A percentile compares a stretch with the other conserved stretches of the same genome.
These are phyloP conservation scores for Penicillium psychrosexuale DNA, from an alignment of 2,329 filamentous ascomycete species.

Conservation along the genomic window DNA sequence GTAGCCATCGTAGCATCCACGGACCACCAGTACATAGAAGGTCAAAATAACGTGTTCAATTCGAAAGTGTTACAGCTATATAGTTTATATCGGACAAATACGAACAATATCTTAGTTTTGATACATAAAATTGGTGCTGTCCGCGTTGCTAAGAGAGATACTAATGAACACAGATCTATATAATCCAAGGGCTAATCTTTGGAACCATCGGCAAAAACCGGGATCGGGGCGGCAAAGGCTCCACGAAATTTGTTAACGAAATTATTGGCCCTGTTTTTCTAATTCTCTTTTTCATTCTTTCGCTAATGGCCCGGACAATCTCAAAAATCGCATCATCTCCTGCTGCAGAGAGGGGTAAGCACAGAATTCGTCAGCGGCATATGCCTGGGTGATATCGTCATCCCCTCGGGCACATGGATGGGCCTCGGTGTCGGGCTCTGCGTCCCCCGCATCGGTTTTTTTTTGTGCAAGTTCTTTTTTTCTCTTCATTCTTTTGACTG, in stretches of 20 bases:
- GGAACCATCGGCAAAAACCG: constrained; percentile 21
- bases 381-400: background rate
- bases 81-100: too few relatives aligned
- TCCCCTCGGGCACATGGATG: background rate
- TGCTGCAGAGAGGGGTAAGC: background rate
- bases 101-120: too few relatives aligned
- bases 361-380: background rate
- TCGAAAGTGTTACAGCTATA: too few relatives aligned
- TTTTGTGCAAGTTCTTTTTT: background rate
- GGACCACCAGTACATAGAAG: too few relatives aligned
- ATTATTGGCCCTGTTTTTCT: background rate
- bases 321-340: background rate
- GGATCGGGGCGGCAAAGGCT: constrained; percentile 9
- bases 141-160: background rate
- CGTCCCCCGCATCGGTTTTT: background rate
- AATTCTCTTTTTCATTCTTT: constrained; percentile 8
- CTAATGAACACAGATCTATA: background rate
- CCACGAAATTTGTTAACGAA: constrained; percentile 9
- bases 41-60: too few relatives aligned
- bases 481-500: background rate
- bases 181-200: background rate
- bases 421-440: background rate
- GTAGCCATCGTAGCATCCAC: background rate
- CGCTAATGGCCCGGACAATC: background rate
- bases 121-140: too few relatives aligned